Conservation (phyloP, 2,329 filamentous ascomycete species). For the Rhytidhysteron rufulum region DNA sequence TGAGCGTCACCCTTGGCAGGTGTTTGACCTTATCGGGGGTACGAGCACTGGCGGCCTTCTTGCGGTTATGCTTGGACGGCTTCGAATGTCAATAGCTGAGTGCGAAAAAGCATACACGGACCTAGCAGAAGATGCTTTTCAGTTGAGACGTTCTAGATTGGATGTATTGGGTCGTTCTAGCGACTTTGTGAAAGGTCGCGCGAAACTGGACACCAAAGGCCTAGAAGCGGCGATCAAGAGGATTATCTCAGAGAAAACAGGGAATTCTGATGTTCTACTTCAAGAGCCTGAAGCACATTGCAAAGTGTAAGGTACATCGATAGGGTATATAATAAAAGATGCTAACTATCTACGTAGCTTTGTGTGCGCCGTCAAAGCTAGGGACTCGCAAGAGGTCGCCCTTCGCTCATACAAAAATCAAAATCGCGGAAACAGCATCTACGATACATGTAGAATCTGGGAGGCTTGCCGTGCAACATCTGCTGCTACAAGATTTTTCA, state of each 20-base stretch:
- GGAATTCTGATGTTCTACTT: slow-evolving; percentile 1
- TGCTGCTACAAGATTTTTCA: slow-evolving; percentile 3
- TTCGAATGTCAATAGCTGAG: slow-evolving; percentile 3
- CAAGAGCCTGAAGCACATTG: slow-evolving; percentile 1
- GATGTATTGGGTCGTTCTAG: too few species aligned
- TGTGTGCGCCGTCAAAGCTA: slow-evolving; percentile 26
- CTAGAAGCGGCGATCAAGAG: slow-evolving; percentile 1
- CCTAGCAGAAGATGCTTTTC: too few species aligned
- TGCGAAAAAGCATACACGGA: slow-evolving; percentile 2
- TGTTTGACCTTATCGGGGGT: slow-evolving; percentile 10
- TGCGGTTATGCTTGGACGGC: slow-evolving; percentile 5
- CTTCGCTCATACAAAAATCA: slow-evolving; percentile 30
- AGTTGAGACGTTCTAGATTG: too few species aligned
- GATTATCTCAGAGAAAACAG: slow-evolving; percentile 1
- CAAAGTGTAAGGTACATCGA: slow-evolving; percentile 2
- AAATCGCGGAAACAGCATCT: slow-evolving; percentile 15
- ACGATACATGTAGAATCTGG: slow-evolving; percentile 19
- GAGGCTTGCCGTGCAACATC: slow-evolving; percentile 20
- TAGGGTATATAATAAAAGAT: background rate
- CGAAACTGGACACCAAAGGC: slow-evolving; percentile 1
- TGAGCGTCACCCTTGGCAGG: slow-evolving; percentile 11
- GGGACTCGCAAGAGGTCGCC: slow-evolving; percentile 27
- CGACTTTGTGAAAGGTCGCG: too few species aligned
- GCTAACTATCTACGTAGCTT: slow-evolving; percentile 1
- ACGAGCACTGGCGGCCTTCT: slow-evolving; percentile 9